phyloP scores from a whole-genome alignment of 2,329 filamentous ascomycete genomes.

The Phoma sp. region DNA sequence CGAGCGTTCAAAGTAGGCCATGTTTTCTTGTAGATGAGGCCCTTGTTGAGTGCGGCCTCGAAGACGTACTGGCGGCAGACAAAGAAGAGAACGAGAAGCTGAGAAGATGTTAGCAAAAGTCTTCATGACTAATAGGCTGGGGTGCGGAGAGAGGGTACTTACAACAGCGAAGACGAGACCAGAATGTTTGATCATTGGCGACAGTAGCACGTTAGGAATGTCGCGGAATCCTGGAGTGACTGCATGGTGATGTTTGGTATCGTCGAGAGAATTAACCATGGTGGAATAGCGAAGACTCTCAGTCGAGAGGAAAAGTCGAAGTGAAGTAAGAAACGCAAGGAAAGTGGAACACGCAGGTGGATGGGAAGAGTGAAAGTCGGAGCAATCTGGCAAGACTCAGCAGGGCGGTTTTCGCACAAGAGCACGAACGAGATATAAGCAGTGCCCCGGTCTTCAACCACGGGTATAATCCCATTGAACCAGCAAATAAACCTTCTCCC shows the following conservation, averaged over 20 bases:
- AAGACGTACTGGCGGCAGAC: constrained; percentile 9
- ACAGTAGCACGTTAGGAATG: constrained; percentile 6
- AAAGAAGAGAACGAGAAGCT: constrained; percentile 13
- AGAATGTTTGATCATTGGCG: constrained; percentile 10
- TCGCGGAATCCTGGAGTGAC: constrained; percentile 2
- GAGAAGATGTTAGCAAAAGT: background rate
- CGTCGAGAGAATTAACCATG: background rate
- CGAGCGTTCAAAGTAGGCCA: constrained; percentile 11
- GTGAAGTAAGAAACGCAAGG: too few relatives aligned
- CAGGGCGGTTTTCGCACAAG: too few relatives aligned
- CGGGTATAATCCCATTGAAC: too few relatives aligned
- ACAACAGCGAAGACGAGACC: constrained; percentile 15
- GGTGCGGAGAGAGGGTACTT: background rate
- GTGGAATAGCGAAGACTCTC: background rate
- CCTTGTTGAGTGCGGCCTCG: constrained; percentile 6
- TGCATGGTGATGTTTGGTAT: background rate
- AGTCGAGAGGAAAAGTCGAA: background rate
- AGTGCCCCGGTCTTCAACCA: too few relatives aligned
- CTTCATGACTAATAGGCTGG: background rate
- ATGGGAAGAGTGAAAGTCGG: too few relatives aligned
- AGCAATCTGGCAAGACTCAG: too few relatives aligned
- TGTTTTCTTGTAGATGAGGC: constrained; percentile 10
- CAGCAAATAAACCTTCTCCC: too few relatives aligned
- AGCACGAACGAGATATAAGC: too few relatives aligned
- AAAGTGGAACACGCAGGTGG: too few relatives aligned